Conservation (phyloP, 768 basidiomycete species). For the Hericium erinaceus region DNA sequence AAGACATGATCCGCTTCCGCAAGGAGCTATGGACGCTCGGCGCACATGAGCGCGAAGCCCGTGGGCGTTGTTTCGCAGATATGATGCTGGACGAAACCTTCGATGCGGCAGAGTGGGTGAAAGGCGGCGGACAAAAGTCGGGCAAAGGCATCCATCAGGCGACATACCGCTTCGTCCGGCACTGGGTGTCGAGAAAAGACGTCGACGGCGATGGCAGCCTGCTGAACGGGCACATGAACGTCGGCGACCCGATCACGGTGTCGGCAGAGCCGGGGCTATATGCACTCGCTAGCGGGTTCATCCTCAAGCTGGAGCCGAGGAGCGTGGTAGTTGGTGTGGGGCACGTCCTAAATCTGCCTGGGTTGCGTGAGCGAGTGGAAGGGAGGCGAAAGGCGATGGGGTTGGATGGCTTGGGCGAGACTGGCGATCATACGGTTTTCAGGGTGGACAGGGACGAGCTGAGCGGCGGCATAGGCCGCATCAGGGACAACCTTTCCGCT, state of each 20-base stretch:
- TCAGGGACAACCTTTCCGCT: slow-evolving; percentile 85
- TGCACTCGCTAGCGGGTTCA: slow-evolving; percentile 76
- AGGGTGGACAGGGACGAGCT: slow-evolving; percentile 94
- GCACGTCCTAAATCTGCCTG: slow-evolving; percentile 51
- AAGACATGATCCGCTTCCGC: slow-evolving; percentile 73
- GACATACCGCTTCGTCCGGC: slow-evolving; percentile 60
- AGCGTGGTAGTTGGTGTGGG: slow-evolving; percentile 76
- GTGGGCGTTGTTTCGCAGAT: slow-evolving; percentile 74
- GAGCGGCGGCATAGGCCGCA: slow-evolving; percentile 74
- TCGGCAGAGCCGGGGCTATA: slow-evolving; percentile 85
- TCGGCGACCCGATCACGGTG: slow-evolving; percentile 77
- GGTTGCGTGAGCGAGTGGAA: slow-evolving; percentile 32
- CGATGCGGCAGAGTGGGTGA: slow-evolving; percentile 12
- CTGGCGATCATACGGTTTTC: slow-evolving; percentile 36
- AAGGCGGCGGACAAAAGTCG: not conserved
- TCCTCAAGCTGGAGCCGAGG: slow-evolving; percentile 57
- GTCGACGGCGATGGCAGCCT: slow-evolving; percentile 26
- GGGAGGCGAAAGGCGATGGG: slow-evolving; percentile 20
- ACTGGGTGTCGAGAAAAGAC: not conserved
- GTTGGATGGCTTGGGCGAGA: slow-evolving; percentile 9
- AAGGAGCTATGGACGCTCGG: slow-evolving; percentile 93
- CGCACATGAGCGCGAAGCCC: slow-evolving; percentile 66
- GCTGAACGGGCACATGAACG: slow-evolving; percentile 68
- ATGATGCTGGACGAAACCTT: slow-evolving; percentile 60
- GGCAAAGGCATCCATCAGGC: slow-evolving; percentile 64